Evolutionary conservation across 1,284 basidiomycete genomes (phyloP), one percentile per base, ranked within the genome.

Genomic region (Apiotrichum akiyoshidainum): DNA sequence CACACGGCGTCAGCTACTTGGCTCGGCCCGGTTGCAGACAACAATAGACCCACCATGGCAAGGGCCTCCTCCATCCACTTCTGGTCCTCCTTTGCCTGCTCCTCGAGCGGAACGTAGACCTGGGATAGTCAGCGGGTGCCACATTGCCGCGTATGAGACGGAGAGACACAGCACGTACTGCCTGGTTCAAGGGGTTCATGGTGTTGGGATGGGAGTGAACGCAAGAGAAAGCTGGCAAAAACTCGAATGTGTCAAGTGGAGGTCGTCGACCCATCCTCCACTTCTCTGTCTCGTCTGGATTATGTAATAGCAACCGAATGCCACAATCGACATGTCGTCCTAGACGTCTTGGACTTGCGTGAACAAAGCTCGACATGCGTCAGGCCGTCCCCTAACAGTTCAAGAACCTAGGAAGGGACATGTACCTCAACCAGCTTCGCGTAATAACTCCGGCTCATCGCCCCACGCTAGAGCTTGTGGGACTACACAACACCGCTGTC

Each of bases 41-140:
- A 37, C 5, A 5, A 14, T 19, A 19, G 19, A 60, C 74, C 45
- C 49, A 76, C 77, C 76, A 77, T 77, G 40, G 68, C 65, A 14
- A 79, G 59, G 9, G 78, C 78, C 63, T 76, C 75, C 40, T 70
- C 59, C 78, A 79, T 79, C 78, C 78, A 79, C 12, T 67, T 68
- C 17, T 70, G 63, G 62, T 79, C 75, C 5, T 61, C 58, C 19
- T 66, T 66, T 26, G 66, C 56, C 61, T 79, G 78, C 45, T 78
- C 72, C 33, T 70, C 67, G 5, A 68, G 68, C 0, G 76, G 69
- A 16, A 79, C 68, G 63, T 78, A 79, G 1, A 62, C 64, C 69
- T 75, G 55, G 8, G 7, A 7, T 31, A 31, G 26, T 31, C 7
- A 31, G 26, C 7, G 26, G 26, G 26, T 7, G 4, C 26, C 4